Conservation (phyloP, 2,329 filamentous ascomycete genomes). For the Penicillium sp. region DNA sequence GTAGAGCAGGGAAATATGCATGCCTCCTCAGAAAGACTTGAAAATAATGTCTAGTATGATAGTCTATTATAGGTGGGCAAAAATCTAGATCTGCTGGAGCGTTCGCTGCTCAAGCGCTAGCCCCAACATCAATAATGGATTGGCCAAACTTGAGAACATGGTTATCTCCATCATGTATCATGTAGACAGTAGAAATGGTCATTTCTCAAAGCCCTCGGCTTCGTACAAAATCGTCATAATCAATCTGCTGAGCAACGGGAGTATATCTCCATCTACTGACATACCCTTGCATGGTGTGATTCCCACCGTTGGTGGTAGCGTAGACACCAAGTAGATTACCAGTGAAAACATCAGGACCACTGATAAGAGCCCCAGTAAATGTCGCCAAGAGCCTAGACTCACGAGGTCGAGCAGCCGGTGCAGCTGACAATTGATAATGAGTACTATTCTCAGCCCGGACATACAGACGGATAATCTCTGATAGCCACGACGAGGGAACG, state of each 20-base stretch:
- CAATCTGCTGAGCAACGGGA: slow-evolving; percentile 6
- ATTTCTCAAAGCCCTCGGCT: no score
- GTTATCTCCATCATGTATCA: not conserved
- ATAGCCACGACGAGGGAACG: not conserved
- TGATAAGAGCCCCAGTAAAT: not conserved
- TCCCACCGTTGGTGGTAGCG: slow-evolving; percentile 10
- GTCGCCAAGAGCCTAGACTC: not conserved
- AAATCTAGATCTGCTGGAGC: no score
- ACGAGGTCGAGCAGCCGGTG: not conserved
- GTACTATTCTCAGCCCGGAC: slow-evolving; percentile 2
- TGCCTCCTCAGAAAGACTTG: no score
- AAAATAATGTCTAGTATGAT: no score
- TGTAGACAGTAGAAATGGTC: not conserved
- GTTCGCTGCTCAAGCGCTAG: not conserved
- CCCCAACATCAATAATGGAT: not conserved
- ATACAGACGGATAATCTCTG: not conserved
- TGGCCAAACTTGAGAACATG: not conserved
- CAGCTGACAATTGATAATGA: slow-evolving; percentile 2
- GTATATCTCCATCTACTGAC: slow-evolving; percentile 13
- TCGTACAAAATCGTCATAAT: not conserved
- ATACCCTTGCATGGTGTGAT: slow-evolving; percentile 7
- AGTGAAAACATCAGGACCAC: slow-evolving; percentile 1
- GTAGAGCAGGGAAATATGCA: no score
- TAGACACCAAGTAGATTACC: slow-evolving; percentile 8
- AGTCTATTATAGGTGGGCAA: no score